phyloP scores from a whole-genome alignment of 768 basidiomycete species.

The Tricholoma sp. region DNA sequence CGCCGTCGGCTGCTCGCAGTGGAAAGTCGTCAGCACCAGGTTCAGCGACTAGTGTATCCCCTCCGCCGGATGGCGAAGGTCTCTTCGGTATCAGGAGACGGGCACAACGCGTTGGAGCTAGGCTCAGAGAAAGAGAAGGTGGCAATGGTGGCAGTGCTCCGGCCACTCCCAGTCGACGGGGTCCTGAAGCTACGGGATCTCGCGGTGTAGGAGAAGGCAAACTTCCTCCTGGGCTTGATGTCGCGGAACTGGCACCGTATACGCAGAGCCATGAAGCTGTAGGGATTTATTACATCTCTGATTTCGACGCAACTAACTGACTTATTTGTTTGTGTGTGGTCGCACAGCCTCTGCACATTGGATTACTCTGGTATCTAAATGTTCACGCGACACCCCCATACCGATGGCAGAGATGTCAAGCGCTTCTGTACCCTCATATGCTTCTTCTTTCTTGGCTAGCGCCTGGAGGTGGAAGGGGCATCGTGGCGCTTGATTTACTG shows the following conservation, averaged over 20 bases:
- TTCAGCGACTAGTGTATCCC: constrained; percentile 33
- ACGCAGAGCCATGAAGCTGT: constrained; percentile 47
- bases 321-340: constrained; percentile 14
- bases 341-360: constrained; percentile 81
- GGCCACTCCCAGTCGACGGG: constrained; percentile 17
- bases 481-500: constrained; percentile 81
- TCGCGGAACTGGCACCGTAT: constrained; percentile 41
- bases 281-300: constrained; percentile 16
- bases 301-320: constrained; percentile 8
- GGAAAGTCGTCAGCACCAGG: constrained; percentile 34
- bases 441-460: constrained; percentile 86
- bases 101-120: constrained; percentile 32
- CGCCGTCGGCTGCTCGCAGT: constrained; percentile 42
- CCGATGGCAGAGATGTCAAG: constrained; percentile 79
- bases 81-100: constrained; percentile 48
- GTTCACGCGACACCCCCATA: constrained; percentile 81
- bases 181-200: constrained; percentile 23
- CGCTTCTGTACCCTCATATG: constrained; percentile 77
- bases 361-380: constrained; percentile 87
- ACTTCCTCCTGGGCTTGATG: constrained; percentile 39
- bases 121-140: constrained; percentile 28
- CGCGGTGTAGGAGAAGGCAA: constrained; percentile 25
- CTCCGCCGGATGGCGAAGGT: constrained; percentile 35
- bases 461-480: constrained; percentile 75
- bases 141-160: constrained; percentile 17